Base-by-base conservation (phyloP, 306 rosid species). In the Ochetophila trinervis region DNA sequence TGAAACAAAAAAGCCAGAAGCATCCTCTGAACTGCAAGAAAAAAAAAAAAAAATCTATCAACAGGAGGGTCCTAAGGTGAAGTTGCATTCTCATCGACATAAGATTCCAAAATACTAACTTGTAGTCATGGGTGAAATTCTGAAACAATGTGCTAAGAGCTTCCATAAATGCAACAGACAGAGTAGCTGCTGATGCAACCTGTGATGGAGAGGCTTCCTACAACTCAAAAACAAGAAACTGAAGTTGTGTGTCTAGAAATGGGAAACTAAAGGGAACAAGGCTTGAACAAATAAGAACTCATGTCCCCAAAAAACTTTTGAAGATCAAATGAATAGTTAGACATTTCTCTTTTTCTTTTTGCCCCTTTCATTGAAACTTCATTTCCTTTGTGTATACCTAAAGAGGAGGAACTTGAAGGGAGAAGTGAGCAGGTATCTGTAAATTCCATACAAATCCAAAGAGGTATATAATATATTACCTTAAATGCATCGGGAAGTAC, bases 401-500 rank as follows among this genome's bases (percentile, higher is more conserved):
- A 12, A 40, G 45, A 40, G 14, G 8, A 8, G 45, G 45, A 40
- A 40, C 45, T 40, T 40, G 45, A 10, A 40, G 15, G 12, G 16
- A 30, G 59, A 54, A 2, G 27, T 17, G 54, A 17, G 44, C 45
- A 30, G 15, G 16, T 13, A 34, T 23, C 1, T 12, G 23, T n/a
- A 64, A 50, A 63, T 63, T 44, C 57, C 55, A 30, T 32, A 63
- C 32, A 20, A 60, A 40, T 59, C 60, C 32, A 34, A 22, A 13
- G 74, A 71, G 51, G 65, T 50, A 62, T 35, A 47, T 60, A 78
- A 90, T 50, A 62, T 35, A 47, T 60, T 79, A 90, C 99, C 99
- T 94, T 88, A 72, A 94, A 94, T 75, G 97, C 95, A 84, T 94
- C 99, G 19, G 97, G 99, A 58, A 94, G 95, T n/a, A 90, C 99